phyloP scores from a whole-genome alignment of 257 asterid genomes.

The Gentiana macrophylla region DNA sequence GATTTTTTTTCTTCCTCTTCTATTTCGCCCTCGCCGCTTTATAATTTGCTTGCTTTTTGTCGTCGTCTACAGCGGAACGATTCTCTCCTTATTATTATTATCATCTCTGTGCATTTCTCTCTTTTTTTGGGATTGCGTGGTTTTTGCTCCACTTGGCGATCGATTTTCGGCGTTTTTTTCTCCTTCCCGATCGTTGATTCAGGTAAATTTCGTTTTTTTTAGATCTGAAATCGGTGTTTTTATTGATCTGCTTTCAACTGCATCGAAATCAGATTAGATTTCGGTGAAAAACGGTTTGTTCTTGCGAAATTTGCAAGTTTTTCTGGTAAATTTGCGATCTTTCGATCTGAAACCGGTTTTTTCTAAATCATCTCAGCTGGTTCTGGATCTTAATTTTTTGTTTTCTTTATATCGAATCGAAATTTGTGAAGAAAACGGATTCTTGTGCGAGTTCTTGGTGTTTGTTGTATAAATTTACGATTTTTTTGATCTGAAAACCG shows the following conservation, averaged over 20 bases:
- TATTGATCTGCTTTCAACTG: not conserved
- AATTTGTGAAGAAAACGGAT: too few relatives aligned
- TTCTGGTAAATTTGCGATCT: too few relatives aligned
- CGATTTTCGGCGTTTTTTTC: slow-evolving; percentile 2
- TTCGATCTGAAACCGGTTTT: too few relatives aligned
- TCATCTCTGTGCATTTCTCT: not conserved
- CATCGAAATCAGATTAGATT: not conserved
- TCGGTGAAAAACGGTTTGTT: not conserved
- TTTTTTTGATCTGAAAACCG: too few relatives aligned
- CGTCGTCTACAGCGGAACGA: slow-evolving; percentile 1
- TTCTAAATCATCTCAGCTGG: too few relatives aligned
- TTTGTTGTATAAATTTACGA: too few relatives aligned
- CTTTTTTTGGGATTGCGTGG: slow-evolving; percentile 3
- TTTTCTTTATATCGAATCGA: too few relatives aligned
- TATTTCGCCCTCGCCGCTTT: slow-evolving; percentile 6
- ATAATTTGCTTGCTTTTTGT: not conserved
- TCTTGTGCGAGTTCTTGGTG: too few relatives aligned
- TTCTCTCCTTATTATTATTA: slow-evolving; percentile 5
- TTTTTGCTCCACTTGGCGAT: not conserved
- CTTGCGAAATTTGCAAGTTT: not conserved
- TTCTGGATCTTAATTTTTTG: too few relatives aligned
- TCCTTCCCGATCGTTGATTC: not conserved
- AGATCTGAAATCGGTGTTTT: not conserved
- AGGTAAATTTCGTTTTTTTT: slow-evolving; percentile 1
- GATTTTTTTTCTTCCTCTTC: slow-evolving; percentile 12